Conservation (phyloP, 768 basidiomycete genomes). For the Lentinula boryana region DNA sequence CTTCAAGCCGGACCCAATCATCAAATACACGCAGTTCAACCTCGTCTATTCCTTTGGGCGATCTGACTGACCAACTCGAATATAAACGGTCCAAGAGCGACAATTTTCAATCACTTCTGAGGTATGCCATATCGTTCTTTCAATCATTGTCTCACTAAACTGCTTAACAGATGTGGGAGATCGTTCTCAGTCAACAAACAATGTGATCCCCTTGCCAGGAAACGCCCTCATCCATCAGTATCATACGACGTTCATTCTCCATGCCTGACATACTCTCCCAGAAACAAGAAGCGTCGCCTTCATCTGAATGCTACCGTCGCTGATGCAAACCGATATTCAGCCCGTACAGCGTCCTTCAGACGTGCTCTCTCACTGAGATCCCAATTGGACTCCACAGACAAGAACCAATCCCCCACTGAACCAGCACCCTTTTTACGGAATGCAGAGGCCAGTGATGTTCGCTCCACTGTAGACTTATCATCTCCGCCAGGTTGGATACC, state of each 20-base stretch:
- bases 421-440: not conserved
- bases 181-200: not conserved
- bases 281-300: slow-evolving; percentile 1
- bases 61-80: not conserved
- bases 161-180: not conserved
- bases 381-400: not conserved
- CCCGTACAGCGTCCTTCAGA: not conserved
- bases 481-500: not conserved
- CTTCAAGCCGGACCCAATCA: not conserved
- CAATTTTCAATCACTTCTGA: not conserved
- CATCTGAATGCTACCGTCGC: not conserved
- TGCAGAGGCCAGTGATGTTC: not conserved
- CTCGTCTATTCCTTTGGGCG: too few species aligned
- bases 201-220: not conserved
- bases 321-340: not conserved
- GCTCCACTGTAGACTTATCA: not conserved
- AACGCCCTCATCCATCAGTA: not conserved
- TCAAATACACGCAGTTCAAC: not conserved
- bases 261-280: not conserved
- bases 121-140: not conserved
- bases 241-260: not conserved
- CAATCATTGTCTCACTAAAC: not conserved
- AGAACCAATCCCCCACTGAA: not conserved
- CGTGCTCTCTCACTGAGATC: slow-evolving; percentile 2
- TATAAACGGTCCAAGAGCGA: not conserved